Evolutionary conservation across 2,329 filamentous ascomycete species (phyloP).

Genomic region (Colletotrichum shisoi): DNA sequence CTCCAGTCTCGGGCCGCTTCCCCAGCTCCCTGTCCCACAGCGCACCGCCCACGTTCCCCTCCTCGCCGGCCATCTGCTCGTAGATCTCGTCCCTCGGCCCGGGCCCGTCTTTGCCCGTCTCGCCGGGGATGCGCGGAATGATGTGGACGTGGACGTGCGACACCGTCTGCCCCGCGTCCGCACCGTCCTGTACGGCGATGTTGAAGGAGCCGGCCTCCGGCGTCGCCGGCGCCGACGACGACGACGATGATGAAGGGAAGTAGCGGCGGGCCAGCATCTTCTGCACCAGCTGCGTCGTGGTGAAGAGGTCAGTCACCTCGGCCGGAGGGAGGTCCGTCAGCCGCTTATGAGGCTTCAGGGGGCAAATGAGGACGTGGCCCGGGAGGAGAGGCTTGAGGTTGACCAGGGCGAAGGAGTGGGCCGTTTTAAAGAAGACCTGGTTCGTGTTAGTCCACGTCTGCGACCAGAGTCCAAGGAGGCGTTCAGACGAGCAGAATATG

Average conservation of each 20-base stretch:
- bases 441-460: constrained; percentile 11
- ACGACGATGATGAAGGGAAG: constrained; percentile 53
- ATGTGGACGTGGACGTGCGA: constrained; percentile 93
- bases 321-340: constrained; percentile 75
- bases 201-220: constrained; percentile 78
- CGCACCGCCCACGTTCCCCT: constrained; percentile 80
- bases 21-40: constrained; percentile 62
- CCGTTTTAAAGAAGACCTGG: constrained; percentile 86
- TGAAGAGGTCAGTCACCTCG: constrained; percentile 84
- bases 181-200: constrained; percentile 92
- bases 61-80: constrained; percentile 80
- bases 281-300: constrained; percentile 83
- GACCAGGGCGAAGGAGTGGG: constrained; percentile 84
- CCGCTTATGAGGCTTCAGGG: constrained; percentile 71
- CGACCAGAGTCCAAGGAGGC: neutral
- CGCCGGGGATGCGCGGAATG: constrained; percentile 73
- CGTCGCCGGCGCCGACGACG: constrained; percentile 56
- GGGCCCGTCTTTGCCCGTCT: constrained; percentile 53
- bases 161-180: constrained; percentile 90
- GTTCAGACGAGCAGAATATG: neutral
- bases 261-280: constrained; percentile 72
- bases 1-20: constrained; percentile 58
- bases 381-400: constrained; percentile 95
- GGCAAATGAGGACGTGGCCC: constrained; percentile 91
- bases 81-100: constrained; percentile 78